Evolutionary conservation across 139 green algal genomes (phyloP).

Genomic region (Axilococcus clingmanii): DNA sequence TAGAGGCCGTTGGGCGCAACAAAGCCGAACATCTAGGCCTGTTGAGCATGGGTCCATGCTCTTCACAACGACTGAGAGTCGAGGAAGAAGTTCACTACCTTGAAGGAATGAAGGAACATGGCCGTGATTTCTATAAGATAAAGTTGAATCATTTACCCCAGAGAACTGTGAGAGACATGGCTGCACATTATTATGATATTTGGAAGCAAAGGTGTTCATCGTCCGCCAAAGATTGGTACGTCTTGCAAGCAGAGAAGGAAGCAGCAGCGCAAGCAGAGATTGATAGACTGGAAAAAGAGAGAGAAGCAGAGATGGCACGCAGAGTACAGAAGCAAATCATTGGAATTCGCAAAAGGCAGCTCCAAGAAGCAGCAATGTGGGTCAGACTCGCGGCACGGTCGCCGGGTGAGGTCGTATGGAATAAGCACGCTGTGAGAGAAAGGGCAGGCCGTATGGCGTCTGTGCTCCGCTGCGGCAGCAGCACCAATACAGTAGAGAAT

Average conservation of each 20-base stretch:
- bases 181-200: conserved; percentile 22
- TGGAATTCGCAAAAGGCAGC: conserved; percentile 2
- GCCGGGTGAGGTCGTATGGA: conserved; percentile 3
- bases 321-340: conserved; percentile 4
- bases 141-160: conserved; percentile 9
- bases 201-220: conserved; percentile 17
- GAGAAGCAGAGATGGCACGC: conserved; percentile 1
- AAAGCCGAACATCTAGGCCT: conserved; percentile 7
- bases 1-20: not conserved
- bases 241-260: not conserved
- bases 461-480: too few relatives aligned
- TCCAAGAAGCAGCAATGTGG: conserved; percentile 16
- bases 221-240: conserved; percentile 7
- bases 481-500: too few relatives aligned
- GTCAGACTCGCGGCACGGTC: conserved; percentile 3
- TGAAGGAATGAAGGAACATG: conserved; percentile 17
- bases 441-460: not conserved
- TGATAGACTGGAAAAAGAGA: not conserved
- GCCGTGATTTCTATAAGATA: conserved; percentile 18
- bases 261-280: conserved; percentile 2
- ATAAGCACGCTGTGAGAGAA: conserved; percentile 6
- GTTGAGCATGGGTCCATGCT: conserved; percentile 9
- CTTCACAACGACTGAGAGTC: not conserved
- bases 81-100: conserved; percentile 13
- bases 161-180: not conserved